Evolutionary conservation across 2,329 filamentous ascomycete species (phyloP).

Genomic region (Calonectria pauciramosa): DNA sequence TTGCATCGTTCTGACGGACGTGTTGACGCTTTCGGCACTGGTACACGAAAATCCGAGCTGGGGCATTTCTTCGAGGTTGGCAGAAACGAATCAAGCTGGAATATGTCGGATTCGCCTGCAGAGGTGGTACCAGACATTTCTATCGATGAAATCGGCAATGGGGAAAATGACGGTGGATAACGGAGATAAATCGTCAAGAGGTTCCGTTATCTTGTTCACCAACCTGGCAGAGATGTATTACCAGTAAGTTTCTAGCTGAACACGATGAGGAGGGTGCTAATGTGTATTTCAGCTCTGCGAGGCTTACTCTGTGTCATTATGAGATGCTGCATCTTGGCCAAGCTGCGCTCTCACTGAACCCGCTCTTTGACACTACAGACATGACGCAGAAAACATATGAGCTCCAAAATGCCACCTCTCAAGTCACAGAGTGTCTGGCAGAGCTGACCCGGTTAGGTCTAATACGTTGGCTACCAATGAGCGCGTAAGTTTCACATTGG

Average conservation of each 20-base stretch:
- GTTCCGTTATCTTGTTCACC: slow-evolving; percentile 38
- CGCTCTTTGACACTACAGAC: slow-evolving; percentile 10
- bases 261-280: neutral
- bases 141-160: slow-evolving; percentile 34
- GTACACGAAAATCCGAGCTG: slow-evolving; percentile 41
- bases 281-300: slow-evolving; percentile 28
- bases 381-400: slow-evolving; percentile 38
- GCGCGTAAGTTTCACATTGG: slow-evolving; percentile 32
- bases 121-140: slow-evolving; percentile 39
- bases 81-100: slow-evolving; percentile 35
- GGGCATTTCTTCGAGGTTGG: slow-evolving; percentile 34
- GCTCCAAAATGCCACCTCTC: slow-evolving; percentile 38
- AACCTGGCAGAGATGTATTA: slow-evolving; percentile 46
- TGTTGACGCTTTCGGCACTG: slow-evolving; percentile 35
- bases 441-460: slow-evolving; percentile 36
- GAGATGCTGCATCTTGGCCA: slow-evolving; percentile 39
- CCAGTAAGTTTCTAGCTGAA: slow-evolving; percentile 32
- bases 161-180: slow-evolving; percentile 24
- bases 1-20: slow-evolving; percentile 41
- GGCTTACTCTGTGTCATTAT: slow-evolving; percentile 39
- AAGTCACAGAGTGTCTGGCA: slow-evolving; percentile 38
- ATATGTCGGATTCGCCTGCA: slow-evolving; percentile 38
- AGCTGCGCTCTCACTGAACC: slow-evolving; percentile 19
- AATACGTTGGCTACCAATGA: slow-evolving; percentile 42
- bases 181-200: neutral